Base-by-base conservation (phyloP, 2,329 filamentous ascomycete species). In the Cordyceps cicadae region DNA sequence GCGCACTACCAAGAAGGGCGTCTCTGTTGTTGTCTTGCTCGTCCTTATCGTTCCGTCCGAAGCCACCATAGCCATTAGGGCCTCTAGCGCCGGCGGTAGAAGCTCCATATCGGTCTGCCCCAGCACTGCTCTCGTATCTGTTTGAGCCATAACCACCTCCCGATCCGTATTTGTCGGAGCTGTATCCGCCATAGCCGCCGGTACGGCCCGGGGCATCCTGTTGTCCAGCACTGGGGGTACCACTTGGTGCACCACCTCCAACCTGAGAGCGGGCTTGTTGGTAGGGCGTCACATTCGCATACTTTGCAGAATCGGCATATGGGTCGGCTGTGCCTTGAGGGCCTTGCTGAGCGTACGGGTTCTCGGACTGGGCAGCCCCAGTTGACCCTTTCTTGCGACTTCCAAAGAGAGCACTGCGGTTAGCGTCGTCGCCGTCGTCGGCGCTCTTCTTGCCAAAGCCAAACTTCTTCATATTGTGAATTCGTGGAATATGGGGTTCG, bases 1-100 rank as follows among this genome's bases (percentile, higher is more conserved):
- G 73, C 2, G 83, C 84, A 52, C 80, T 80, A 11, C 81, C 65
- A 62, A 90, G 89, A 4, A 90, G 78, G 32, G 81, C 84, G 68
- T 87, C 82, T 46, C 86, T 79, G 64, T 86, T 81, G 62, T 74
- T 74, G 60, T 85, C 82, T 5, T 76, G 75, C 55, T 73, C 68
- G 52, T 69, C 72, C 62, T 75, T 76, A 54, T 76, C 75, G 37
- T 71, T 70, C 54, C 75, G 74, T 51, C 82, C 83, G 61, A 87
- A 73, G 7, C 83, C 83, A 41, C 85, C 85, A 64, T 87, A 87
- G 32, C 84, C 84, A 52, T 82, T 81, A 12, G 80, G 77, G 14
- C 81, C 80, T 66, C 75, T 72, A 62, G 73, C 69, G 45, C 69
- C 70, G 34, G 71, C 64, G 19, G 58, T 39, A 11, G 72, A 64